Base-by-base conservation (phyloP, 345 rosid genomes). In the Lagerstroemia speciosa region DNA sequence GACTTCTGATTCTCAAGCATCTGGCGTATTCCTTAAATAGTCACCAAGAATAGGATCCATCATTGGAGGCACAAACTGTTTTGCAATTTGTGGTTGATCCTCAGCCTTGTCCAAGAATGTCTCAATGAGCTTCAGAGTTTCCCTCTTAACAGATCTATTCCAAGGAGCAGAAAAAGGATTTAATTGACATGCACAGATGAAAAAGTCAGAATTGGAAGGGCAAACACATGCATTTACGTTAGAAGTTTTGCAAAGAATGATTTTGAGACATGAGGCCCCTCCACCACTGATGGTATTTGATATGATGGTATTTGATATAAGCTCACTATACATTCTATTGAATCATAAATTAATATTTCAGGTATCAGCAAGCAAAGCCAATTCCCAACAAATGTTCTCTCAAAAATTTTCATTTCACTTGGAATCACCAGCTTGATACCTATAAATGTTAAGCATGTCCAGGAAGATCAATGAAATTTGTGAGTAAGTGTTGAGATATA, bases 21-120 rank as follows among this genome's bases (percentile, higher is more conserved):
- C 99, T 69, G 99, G 96, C 72, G 92, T 82, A 84, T 95, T 95
- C 82, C 99, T 86, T 2, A 97, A 93, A 77, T 95, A 95, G 69
- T 95, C 99, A 67, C 93, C 94, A 31, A 95, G 99, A 71, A 95
- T 92, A 1, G 96, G 94, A 80, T 88, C 97, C 99, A 92, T 87
- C 98, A 95, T 92, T 32, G 98, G 99, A 30, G 94, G 93, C 72
- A 95, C 99, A 82, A 95, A 95, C 74, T 95, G 99, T 78, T 92
- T 95, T 68, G 98, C 99, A 69, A 90, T 88, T 75, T 92, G 94
- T 26, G 97, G 86, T 73, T 95, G 98, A 70, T 92, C 96, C 78
- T 95, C 99, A n/a, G 99, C 99, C 81, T 95, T 95, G 89, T 95
- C 98, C 82, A 95, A 81, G 67, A 95, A 95, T 74, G 99, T 92